Evolutionary conservation across 192 early-diverging fungal genomes (phyloP).

Genomic region (Dispira simplex): DNA sequence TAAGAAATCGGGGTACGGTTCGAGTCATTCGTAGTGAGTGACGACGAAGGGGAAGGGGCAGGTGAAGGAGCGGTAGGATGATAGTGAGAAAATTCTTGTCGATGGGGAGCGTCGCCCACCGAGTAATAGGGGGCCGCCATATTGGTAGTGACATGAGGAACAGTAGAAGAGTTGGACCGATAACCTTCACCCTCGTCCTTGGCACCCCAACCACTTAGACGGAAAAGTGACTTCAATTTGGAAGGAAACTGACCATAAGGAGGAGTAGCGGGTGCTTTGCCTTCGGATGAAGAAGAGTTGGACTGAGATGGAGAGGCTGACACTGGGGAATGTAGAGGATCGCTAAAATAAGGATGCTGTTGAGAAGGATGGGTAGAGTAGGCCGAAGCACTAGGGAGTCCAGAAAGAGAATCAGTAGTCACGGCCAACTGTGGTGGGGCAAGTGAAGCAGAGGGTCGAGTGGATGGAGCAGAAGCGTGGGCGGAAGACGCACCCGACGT

Average conservation of each 20-base stretch:
- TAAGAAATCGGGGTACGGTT: too few species aligned
- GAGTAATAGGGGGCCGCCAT: constrained; percentile 1
- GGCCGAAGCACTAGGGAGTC: neutral
- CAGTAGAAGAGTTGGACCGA: too few species aligned
- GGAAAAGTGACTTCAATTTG: constrained; percentile 27
- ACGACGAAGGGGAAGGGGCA: neutral
- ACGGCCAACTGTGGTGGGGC: neutral
- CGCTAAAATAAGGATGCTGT: constrained; percentile 1
- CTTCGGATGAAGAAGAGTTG: neutral
- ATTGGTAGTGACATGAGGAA: too few species aligned
- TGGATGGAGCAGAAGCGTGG: too few species aligned
- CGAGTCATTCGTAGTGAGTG: too few species aligned
- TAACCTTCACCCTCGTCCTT: too few species aligned
- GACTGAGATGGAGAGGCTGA: neutral
- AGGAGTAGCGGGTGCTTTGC: neutral
- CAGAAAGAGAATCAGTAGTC: neutral
- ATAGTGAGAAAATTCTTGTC: constrained; percentile 3
- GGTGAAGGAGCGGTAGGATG: constrained; percentile 11
- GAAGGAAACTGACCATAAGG: constrained; percentile 14
- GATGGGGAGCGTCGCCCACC: constrained; percentile 1
- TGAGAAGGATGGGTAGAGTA: neutral
- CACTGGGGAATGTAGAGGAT: constrained; percentile 1
- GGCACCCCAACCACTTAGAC: constrained; percentile 13
- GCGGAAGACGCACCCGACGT: too few species aligned
- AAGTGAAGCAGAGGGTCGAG: neutral